These are phyloP conservation scores for Phytophthora crassamura DNA, from an alignment of 352 stramenopile species.

Conservation along the genomic window DNA sequence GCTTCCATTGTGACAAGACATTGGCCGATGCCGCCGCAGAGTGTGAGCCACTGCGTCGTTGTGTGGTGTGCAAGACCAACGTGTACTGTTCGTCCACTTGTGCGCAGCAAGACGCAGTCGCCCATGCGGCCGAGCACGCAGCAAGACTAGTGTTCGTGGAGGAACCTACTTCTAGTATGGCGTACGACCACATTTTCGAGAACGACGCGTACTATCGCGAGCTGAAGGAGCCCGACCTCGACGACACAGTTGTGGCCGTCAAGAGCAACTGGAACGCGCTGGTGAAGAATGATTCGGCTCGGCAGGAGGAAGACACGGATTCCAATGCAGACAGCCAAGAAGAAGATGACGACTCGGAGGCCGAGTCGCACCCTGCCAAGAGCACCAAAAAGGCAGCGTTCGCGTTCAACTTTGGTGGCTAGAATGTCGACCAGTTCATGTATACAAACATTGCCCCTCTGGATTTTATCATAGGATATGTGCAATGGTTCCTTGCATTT, in stretches of 20 bases:
- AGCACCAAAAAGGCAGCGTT: constrained; percentile 34
- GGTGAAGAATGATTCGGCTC: constrained; percentile 25
- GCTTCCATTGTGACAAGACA: constrained; percentile 60
- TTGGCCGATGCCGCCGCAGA: constrained; percentile 45
- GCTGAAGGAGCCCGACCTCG: constrained; percentile 41
- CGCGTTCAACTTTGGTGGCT: constrained; percentile 54
- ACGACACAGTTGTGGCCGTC: constrained; percentile 48
- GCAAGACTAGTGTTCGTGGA: constrained; percentile 74
- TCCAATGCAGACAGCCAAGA: constrained; percentile 25
- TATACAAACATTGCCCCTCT: constrained; percentile 12
- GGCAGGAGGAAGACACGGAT: constrained; percentile 16
- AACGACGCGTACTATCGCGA: constrained; percentile 69
- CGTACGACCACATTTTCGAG: constrained; percentile 51
- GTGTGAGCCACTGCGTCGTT: constrained; percentile 59
- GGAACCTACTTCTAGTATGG: constrained; percentile 49
- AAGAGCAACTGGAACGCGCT: constrained; percentile 57
- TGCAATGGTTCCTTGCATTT: no score
- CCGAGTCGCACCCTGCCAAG: constrained; percentile 20
- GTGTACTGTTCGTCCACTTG: constrained; percentile 78
- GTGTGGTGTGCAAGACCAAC: constrained; percentile 80
- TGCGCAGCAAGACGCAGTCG: constrained; percentile 40
- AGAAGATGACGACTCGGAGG: constrained; percentile 30
- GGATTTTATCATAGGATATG: no score
- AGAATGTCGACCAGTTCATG: constrained; percentile 7
- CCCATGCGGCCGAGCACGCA: constrained; percentile 72